phyloP scores from a whole-genome alignment of 192 early-diverging fungal species.

The Tieghemiomyces parasiticus region DNA sequence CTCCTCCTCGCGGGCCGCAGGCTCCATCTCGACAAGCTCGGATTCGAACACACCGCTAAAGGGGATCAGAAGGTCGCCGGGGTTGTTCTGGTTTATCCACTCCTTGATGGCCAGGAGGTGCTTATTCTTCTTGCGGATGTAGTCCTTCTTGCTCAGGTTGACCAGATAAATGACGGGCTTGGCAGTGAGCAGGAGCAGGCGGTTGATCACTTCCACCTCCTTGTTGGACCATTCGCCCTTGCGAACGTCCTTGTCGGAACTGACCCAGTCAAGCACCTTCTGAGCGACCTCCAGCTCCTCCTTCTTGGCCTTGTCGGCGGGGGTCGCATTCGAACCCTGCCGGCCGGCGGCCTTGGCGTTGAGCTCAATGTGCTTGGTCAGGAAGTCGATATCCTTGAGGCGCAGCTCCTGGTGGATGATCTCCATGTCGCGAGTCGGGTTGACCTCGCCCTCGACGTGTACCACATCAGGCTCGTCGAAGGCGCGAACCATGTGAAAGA shows the following conservation, averaged over 20 bases:
- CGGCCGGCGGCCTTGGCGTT: conserved; percentile 50
- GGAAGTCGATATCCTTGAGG: conserved; percentile 79
- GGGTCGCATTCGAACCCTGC: conserved; percentile 60
- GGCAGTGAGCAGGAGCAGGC: conserved; percentile 73
- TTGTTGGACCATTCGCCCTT: conserved; percentile 81
- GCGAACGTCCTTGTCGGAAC: conserved; percentile 71
- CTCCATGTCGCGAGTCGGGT: conserved; percentile 84
- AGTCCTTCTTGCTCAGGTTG: conserved; percentile 85
- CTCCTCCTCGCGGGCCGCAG: conserved; percentile 37
- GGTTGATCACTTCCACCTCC: conserved; percentile 85
- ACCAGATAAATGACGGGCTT: conserved; percentile 93
- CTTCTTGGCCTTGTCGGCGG: conserved; percentile 77
- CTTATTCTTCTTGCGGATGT: conserved; percentile 88
- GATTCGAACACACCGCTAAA: conserved; percentile 77
- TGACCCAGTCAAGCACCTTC: conserved; percentile 69
- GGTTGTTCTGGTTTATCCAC: conserved; percentile 86
- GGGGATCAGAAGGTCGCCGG: conserved; percentile 80
- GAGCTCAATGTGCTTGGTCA: conserved; percentile 57
- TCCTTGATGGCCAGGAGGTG: conserved; percentile 76
- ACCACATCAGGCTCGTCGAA: conserved; percentile 91
- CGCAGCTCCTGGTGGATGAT: conserved; percentile 93
- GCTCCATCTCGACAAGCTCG: conserved; percentile 31
- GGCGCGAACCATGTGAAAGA: conserved; percentile 73
- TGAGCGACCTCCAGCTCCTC: conserved; percentile 62
- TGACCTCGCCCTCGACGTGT: conserved; percentile 78